Evolutionary conservation across 768 basidiomycete genomes (phyloP).

Genomic region (Stropharia rugosoannulata): DNA sequence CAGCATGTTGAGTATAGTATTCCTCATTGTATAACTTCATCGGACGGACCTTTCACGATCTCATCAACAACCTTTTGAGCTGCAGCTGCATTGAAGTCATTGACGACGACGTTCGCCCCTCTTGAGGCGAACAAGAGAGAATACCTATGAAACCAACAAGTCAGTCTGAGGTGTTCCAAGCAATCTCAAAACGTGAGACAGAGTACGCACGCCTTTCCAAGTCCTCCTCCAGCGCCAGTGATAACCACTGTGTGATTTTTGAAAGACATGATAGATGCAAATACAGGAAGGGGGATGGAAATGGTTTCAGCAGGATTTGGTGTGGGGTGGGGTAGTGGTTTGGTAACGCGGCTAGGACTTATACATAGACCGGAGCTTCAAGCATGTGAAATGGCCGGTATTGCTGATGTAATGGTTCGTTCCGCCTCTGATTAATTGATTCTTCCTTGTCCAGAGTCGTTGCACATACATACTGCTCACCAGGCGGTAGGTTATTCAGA

Average conservation of each 20-base stretch:
- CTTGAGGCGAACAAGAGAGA: slow-evolving; percentile 89
- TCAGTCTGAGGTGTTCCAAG: slow-evolving; percentile 3
- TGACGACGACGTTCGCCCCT: slow-evolving; percentile 93
- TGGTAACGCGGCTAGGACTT: slow-evolving; percentile 1
- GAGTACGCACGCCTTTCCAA: slow-evolving; percentile 80
- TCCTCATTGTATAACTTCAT: neutral
- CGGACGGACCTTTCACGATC: slow-evolving; percentile 68
- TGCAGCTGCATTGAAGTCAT: slow-evolving; percentile 86
- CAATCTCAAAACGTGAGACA: neutral
- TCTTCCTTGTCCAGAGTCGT: too few relatives aligned
- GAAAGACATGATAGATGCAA: slow-evolving; percentile 55
- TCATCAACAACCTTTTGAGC: slow-evolving; percentile 93
- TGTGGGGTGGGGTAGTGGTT: slow-evolving; percentile 1
- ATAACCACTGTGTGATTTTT: slow-evolving; percentile 90
- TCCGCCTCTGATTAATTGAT: too few relatives aligned
- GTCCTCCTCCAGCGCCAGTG: slow-evolving; percentile 94
- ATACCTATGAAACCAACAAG: slow-evolving; percentile 52
- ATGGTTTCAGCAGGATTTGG: slow-evolving; percentile 3
- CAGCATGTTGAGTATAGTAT: neutral
- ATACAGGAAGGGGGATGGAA: neutral
- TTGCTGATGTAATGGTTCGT: slow-evolving; percentile 5
- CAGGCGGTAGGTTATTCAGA: neutral
- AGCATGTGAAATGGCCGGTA: slow-evolving; percentile 11
- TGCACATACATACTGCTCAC: neutral
- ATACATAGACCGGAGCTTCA: slow-evolving; percentile 1